phyloP scores from a whole-genome alignment of 2,329 filamentous ascomycete species.

The Aulographum hederae region DNA sequence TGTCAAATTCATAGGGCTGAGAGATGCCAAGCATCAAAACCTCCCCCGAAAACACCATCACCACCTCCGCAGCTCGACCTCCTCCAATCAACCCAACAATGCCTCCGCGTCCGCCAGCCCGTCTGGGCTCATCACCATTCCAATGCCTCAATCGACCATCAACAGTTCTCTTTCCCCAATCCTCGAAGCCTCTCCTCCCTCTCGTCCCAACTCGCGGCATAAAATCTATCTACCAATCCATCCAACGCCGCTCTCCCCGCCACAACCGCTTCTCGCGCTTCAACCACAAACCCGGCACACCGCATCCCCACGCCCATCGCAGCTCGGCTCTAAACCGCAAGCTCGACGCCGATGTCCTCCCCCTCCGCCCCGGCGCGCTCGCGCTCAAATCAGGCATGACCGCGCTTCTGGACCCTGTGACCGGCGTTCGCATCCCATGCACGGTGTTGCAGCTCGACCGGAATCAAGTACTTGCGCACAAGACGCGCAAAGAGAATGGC shows the following conservation, averaged over 20 bases:
- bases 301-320: slow-evolving; percentile 35
- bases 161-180: no score
- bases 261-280: slow-evolving; percentile 28
- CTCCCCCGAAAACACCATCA: no score
- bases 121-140: no score
- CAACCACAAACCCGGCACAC: slow-evolving; percentile 30
- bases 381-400: slow-evolving; percentile 94
- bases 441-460: slow-evolving; percentile 88
- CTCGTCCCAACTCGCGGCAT: no score
- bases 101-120: no score
- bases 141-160: no score
- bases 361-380: slow-evolving; percentile 61
- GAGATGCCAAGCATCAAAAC: no score
- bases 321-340: slow-evolving; percentile 42
- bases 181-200: no score
- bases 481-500: slow-evolving; percentile 62
- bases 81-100: no score
- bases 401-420: slow-evolving; percentile 60
- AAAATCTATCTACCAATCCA: slow-evolving; percentile 30
- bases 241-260: slow-evolving; percentile 21
- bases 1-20: no score
- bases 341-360: slow-evolving; percentile 30
- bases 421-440: slow-evolving; percentile 62
- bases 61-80: no score
- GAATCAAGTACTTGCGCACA: slow-evolving; percentile 75